Evolutionary conservation across 768 basidiomycete species (phyloP), one percentile per base, ranked within the genome.

Genomic region (Mycena kentingensis): DNA sequence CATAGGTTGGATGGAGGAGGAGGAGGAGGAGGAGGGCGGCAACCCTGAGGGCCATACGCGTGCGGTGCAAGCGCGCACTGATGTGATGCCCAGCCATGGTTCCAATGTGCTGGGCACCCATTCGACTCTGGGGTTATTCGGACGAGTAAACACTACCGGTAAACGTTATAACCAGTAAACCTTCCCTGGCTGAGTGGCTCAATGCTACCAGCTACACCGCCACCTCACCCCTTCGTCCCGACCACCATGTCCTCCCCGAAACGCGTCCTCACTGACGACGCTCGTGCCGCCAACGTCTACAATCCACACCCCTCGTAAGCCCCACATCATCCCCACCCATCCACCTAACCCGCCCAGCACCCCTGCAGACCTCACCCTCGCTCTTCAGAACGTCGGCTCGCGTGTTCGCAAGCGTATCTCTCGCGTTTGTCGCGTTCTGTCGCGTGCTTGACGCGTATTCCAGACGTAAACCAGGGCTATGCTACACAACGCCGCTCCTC

Each of bases 381-480:
- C 71, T 49, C 76, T 88, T 48, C 79, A 79, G 51, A 81, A 74
- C 59, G 68, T 84, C 25, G 81, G 80, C 45, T 70, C 81, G 58
- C 82, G 85, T 55, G 77, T 77, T 41, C 69, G 86, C 63, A 84
- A 84, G 69, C 76, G 86, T 88, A 65, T 63, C 67, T 42, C 44
- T 47, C 59, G 46, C 32, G 43, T 48, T 4, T 22, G 35, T 19
- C 24, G 47, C 36, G 50, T 13, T 55, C 54, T 60, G 55, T 65
- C 67, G 58, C 65, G 61, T 67, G 64, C 63, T 42, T 24, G 45
- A 66, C 64, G 54, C 66, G 61, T 46, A 49, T 58, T 54, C 49
- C 57, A 87, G 85, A 72, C 63, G 85, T 87, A 44, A 72, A 71
- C 19, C 80, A 87, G 66, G 85, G 85, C 49, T 87, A 87, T 60